Evolutionary conservation across 345 rosid genomes (phyloP), one percentile per base, ranked within the genome.

Genomic region (Triadica sebifera): DNA sequence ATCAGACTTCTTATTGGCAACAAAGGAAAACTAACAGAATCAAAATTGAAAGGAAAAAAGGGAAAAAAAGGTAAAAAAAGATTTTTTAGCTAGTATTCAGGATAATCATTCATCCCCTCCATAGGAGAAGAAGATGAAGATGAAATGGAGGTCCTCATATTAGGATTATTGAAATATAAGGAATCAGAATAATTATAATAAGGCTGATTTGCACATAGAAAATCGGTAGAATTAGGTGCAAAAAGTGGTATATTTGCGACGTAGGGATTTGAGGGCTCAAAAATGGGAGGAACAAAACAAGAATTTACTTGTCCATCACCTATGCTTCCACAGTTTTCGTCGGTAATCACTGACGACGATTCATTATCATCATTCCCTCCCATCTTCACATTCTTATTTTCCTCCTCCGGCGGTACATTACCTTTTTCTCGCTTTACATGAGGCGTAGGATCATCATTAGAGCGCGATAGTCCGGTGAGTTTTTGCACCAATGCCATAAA

Each of bases 401-500:
- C 83, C 29, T 72, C 80, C 29, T n/a, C 73, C 10, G 29, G 29
- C 4, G 43, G 19, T 12, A 6, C 8, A 43, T 43, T 6, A 0
- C 47, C 47, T 10, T 10, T 43, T 10, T 81, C 80, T 25, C 62
- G 59, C 64, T 60, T 53, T 16, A 20, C 47, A 1, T 13, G 56
- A 24, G 57, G 41, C 29, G 24, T 20, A 1, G 10, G 61, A 19
- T 82, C 85, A 8, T 85, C 86, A 24, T 77, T 83, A n/a, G 87
- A 75, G 4, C 85, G 90, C 2, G 93, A 88, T 25, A 88, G 77
- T 0, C 98, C 98, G 1, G 98, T 94, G 57, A 94, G 91, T 70
- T 90, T 94, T 46, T 92, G 98, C 70, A 92, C 98, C 66, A 94
- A 78, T 29, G 91, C 90, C 98, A 94, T 92, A 79, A 94, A 94